These are phyloP conservation scores for Starmerella ratchasimensis DNA, from an alignment of 805 yeast genomes.

Conservation along the genomic window DNA sequence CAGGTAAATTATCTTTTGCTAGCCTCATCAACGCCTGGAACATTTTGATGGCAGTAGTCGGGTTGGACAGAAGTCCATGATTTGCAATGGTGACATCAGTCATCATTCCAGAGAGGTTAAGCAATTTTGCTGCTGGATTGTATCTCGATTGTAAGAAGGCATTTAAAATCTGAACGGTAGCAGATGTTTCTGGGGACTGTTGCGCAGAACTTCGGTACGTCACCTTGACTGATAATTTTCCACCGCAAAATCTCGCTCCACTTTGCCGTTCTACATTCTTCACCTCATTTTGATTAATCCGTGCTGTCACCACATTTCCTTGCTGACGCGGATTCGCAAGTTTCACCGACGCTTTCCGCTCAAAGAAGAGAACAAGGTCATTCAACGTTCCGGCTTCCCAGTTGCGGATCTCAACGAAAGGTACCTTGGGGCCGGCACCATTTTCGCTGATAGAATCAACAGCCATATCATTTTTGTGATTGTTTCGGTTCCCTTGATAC, in stretches of 20 bases:
- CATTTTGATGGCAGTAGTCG: constrained; percentile 59
- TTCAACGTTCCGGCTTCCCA: constrained; percentile 70
- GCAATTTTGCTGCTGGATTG: constrained; percentile 46
- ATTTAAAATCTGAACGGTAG: constrained; percentile 49
- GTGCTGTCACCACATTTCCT: constrained; percentile 45
- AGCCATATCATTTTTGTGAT: constrained; percentile 23
- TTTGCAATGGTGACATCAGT: constrained; percentile 46
- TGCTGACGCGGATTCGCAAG: constrained; percentile 42
- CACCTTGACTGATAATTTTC: constrained; percentile 41
- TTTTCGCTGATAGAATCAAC: constrained; percentile 18
- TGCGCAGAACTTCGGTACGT: constrained; percentile 6
- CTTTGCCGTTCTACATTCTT: constrained; percentile 43
- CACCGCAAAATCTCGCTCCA: constrained; percentile 77
- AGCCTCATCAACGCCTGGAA: constrained; percentile 81
- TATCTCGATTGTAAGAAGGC: constrained; percentile 53
- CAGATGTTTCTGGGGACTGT: constrained; percentile 9
- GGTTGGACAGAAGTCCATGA: constrained; percentile 51
- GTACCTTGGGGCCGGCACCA: constrained; percentile 21
- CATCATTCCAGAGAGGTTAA: constrained; percentile 54
- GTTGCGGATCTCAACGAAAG: constrained; percentile 47
- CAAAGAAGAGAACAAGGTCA: constrained; percentile 55
- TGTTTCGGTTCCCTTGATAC: constrained; percentile 15
- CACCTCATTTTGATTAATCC: constrained; percentile 46
- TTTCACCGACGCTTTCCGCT: constrained; percentile 48
- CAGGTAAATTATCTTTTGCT: constrained; percentile 40